Evolutionary conservation across 371 early-diverging fungal genomes (phyloP), one percentile per base, ranked within the genome.

Genomic region (Mortierella sp.): DNA sequence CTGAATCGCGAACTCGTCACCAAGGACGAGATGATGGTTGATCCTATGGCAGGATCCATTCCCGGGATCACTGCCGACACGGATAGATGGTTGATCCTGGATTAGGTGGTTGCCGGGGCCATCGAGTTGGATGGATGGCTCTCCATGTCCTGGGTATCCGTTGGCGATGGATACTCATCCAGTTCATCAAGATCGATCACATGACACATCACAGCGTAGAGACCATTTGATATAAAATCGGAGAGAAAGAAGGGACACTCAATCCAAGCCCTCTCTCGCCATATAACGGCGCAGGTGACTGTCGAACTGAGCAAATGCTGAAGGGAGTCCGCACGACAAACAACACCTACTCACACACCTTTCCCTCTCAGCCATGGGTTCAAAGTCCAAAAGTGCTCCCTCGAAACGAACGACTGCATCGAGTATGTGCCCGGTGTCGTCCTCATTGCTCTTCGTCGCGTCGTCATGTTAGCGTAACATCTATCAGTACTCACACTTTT

Each of bases 221-320:
- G 70, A 69, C 70, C 70, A 69, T 69, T 69, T 69, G 58, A 52
- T 58, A 39, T 64, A 51, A 61, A n/a, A 54, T 61, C 51, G 65
- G 48, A 61, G 55, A n/a, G 60, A 69, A 69, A 69, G 69, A 63
- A 73, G 68, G 74, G 50, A 58, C 60, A 47, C 45, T 51, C 34
- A 31, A 31, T 23, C 49, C 58, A 21, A 41, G 54, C 47, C n/a
- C 50, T 1, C 45, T 16, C 42, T 41, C 34, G 34, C 48, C 34
- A 72, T 62, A 28, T 48, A 24, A 3, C 19, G 23, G 26, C 19
- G 26, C 5, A 13, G 16, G 23, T 16, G 45, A 47, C 67, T 60
- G 67, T 67, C 61, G n/a, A n/a, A n/a, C n/a, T n/a, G n/a, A n/a
- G 38, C 12, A 38, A 38, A 38, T 12, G 12, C 38, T 12, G 12